These are phyloP conservation scores for Cinchona pubescens DNA, from an alignment of 257 asterid genomes.

Conservation along the genomic window DNA sequence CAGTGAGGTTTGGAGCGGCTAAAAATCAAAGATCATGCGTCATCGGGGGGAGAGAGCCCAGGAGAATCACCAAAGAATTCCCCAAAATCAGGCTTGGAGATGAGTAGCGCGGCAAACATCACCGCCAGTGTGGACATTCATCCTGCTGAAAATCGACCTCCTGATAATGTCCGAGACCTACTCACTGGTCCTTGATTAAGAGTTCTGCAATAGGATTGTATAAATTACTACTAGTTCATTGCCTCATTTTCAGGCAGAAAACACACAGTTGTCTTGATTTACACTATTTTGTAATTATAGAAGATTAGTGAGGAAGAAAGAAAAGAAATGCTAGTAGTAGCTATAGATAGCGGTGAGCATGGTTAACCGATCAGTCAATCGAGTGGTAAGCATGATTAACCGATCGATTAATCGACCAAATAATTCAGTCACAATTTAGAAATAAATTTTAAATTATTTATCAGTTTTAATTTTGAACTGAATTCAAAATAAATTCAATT, in stretches of 20 bases:
- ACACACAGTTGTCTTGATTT: background rate
- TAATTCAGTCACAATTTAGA: no score
- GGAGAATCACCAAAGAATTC: constrained; percentile 37
- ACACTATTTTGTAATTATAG: background rate
- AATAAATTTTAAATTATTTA: no score
- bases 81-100: constrained; percentile 18
- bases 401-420: no score
- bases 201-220: no score
- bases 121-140: constrained; percentile 44
- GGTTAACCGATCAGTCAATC: no score
- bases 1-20: background rate
- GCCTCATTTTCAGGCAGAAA: background rate
- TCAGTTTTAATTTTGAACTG: no score
- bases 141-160: constrained; percentile 23
- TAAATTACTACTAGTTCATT: no score
- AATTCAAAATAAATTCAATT: no score
- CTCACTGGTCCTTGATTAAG: constrained; percentile 37
- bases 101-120: constrained; percentile 33
- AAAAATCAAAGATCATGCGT: constrained; percentile 31
- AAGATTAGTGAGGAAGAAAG: no score
- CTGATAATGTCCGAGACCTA: constrained; percentile 24
- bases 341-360: no score
- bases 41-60: constrained; percentile 55
- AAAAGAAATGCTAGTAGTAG: no score
- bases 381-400: no score